A percentile compares a stretch with the other conserved stretches of the same genome.
Conservation (phyloP, 2,329 filamentous ascomycete genomes). For the Cadophora gregata region DNA sequence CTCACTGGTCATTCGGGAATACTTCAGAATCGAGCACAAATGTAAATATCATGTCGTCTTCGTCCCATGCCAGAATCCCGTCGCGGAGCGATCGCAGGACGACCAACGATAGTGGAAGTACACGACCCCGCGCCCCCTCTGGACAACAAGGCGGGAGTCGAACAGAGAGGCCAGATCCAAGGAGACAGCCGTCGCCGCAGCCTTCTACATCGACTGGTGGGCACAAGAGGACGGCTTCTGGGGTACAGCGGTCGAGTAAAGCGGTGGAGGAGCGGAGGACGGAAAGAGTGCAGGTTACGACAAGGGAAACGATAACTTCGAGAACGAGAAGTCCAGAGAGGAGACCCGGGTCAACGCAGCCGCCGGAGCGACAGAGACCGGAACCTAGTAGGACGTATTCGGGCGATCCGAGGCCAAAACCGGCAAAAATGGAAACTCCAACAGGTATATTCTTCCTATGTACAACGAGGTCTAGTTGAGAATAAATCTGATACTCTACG, state of each 20-base stretch:
- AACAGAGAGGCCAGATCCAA: slow-evolving; percentile 38
- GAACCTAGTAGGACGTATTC: slow-evolving; percentile 38
- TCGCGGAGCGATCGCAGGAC: slow-evolving; percentile 42
- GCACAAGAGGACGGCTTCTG: slow-evolving; percentile 64
- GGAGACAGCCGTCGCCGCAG: slow-evolving; percentile 39
- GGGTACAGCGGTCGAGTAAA: slow-evolving; percentile 57
- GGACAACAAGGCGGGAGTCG: slow-evolving; percentile 36
- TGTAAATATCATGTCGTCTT: slow-evolving; percentile 44
- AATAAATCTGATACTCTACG: slow-evolving; percentile 19
- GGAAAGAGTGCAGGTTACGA: slow-evolving; percentile 63
- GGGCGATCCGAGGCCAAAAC: slow-evolving; percentile 39
- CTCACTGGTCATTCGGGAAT: background rate
- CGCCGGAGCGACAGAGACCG: slow-evolving; percentile 33
- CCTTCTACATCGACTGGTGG: slow-evolving; percentile 37
- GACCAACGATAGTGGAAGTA: slow-evolving; percentile 40
- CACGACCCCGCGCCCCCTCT: slow-evolving; percentile 41
- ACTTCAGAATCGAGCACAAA: slow-evolving; percentile 27
- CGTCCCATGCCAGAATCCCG: slow-evolving; percentile 41
- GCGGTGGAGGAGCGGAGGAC: slow-evolving; percentile 55
- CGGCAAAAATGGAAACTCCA: slow-evolving; percentile 54
- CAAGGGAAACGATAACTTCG: slow-evolving; percentile 65
- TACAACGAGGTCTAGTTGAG: background rate
- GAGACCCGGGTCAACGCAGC: slow-evolving; percentile 32
- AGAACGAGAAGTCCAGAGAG: slow-evolving; percentile 64
- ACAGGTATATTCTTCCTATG: slow-evolving; percentile 49